Evolutionary conservation across 2,329 filamentous ascomycete genomes (phyloP).

Genomic region (Fusarium pininemorale): DNA sequence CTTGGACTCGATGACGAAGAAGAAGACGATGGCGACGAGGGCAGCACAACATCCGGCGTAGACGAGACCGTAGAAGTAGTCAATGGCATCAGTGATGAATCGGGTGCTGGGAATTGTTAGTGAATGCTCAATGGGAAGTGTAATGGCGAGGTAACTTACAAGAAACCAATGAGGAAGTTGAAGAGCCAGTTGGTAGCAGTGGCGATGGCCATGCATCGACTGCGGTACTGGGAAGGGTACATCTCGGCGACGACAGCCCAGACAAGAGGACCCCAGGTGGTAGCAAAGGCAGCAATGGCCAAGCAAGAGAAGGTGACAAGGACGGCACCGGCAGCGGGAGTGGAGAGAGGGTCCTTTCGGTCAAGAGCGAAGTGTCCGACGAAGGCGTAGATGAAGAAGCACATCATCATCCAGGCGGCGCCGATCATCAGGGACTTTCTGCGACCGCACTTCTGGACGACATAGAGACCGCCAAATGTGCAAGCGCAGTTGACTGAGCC

Average conservation of each 20-base stretch:
- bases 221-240: constrained; percentile 67
- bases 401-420: constrained; percentile 67
- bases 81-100: constrained; percentile 75
- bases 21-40: constrained; percentile 73
- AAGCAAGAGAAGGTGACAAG: constrained; percentile 76
- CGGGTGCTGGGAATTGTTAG: constrained; percentile 61
- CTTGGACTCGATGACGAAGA: constrained; percentile 79
- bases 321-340: constrained; percentile 61
- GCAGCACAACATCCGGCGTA: constrained; percentile 74
- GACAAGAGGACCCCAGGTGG: constrained; percentile 75
- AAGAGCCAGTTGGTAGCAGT: constrained; percentile 70
- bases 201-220: constrained; percentile 63
- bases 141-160: constrained; percentile 44
- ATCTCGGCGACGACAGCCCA: constrained; percentile 73
- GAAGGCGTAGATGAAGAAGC: constrained; percentile 61
- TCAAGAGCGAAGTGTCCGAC: constrained; percentile 59
- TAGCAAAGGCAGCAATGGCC: constrained; percentile 73
- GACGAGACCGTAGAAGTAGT: constrained; percentile 76
- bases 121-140: not conserved
- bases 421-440: constrained; percentile 70
- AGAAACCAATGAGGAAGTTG: constrained; percentile 68
- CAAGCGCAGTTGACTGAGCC: constrained; percentile 73
- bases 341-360: constrained; percentile 52
- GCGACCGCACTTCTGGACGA: constrained; percentile 72
- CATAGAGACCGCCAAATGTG: constrained; percentile 71